Base-by-base conservation (phyloP, 2,329 filamentous ascomycete genomes). In the Penicillium occitanis region DNA sequence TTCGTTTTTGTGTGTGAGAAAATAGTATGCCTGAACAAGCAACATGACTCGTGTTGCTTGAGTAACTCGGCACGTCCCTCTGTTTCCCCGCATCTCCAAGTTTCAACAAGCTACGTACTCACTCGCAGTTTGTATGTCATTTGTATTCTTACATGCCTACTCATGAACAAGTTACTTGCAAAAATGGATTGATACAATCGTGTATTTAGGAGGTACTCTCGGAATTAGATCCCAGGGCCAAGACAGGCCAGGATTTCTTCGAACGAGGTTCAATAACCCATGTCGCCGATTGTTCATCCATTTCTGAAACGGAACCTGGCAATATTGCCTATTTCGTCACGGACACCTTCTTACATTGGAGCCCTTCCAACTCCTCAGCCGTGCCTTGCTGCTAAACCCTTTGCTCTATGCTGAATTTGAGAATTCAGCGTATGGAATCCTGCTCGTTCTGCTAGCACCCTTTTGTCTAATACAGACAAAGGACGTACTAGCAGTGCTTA, bases 61-160 rank as follows among this genome's bases (percentile, higher is more conserved):
- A 57, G 53, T 57, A 37, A 22, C 30, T 22, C 13, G 33, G 53
- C 33, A 57, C 30, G 30, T 37, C 10, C 53, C 19, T 57, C 33
- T 35, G 25, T 53, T 37, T 25, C 53, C 53, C 53, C 53, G 53
- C 53, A 57, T 37, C 30, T 57, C 33, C 53, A 57, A 33, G 11
- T 57, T 57, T 57, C 53, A 14, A 40, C 11, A 13, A n/a, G 10
- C 22, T 14, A 50, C 22, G 25, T 25, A 25, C 25, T 25, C 25
- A 25, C 25, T 25, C 25, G 25, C 25, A 50, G 46, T 42, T n/a
- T 17, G 33, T 42, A 7, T 25, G 44, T 28, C 11, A 7, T 13
- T 19, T 33, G 7, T 53, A 4, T 14, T 35, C 30, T 55, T 19
- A 2, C 46, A 14, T 30, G 13, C 25, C n/a, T 37, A 19, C 10